Evolutionary conservation across 192 early-diverging fungal species (phyloP), one percentile per base, ranked within the genome.

Genomic region (Oehlia diaphana): DNA sequence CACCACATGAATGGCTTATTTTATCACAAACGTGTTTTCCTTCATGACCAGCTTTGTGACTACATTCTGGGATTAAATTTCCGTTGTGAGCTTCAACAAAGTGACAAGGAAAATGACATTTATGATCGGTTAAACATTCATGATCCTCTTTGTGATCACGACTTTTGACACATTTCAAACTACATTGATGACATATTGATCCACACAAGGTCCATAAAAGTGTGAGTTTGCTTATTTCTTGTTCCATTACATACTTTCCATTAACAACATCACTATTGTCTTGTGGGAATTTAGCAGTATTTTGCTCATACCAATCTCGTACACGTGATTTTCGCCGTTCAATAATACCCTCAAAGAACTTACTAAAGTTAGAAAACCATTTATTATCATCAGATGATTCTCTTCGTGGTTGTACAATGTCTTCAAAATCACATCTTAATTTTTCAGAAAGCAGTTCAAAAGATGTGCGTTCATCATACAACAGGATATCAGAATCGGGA

Each of bases 41-140:
- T 28, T 76, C 63, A 47, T 80, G 79, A 1, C 70, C 69, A 28
- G 79, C 79, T 42, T n/a, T 21, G 6, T 75, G n/a, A 1, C 28
- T 47, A 37, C 79, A 80, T 21, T 2, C 26, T 76, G 79, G 79
- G 33, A 50, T 16, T 19, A 1, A 7, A 19, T 23, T 7, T 49
- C 16, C 23, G 10, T 9, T 9, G 47, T 80, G 79, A 0, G 71
- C 79, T n/a, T 80, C 69, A 19, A 2, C 2, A 76, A 80, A 76
- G 2, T 76, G 13, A 14, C 79, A 80, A 53, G 4, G 8, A 26
- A 33, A 65, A 58, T 80, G 73, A 31, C 79, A 80, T 23, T 53
- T 28, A 65, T 80, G 79, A 65, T 80, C 53, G 1, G 79, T 80
- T 21, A 76, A 64, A 61, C 79, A 80, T n/a, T 80, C 58, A 80